Evolutionary conservation across 345 rosid species (phyloP), one percentile per base, ranked within the genome.

Genomic region (Gossypium bickii): DNA sequence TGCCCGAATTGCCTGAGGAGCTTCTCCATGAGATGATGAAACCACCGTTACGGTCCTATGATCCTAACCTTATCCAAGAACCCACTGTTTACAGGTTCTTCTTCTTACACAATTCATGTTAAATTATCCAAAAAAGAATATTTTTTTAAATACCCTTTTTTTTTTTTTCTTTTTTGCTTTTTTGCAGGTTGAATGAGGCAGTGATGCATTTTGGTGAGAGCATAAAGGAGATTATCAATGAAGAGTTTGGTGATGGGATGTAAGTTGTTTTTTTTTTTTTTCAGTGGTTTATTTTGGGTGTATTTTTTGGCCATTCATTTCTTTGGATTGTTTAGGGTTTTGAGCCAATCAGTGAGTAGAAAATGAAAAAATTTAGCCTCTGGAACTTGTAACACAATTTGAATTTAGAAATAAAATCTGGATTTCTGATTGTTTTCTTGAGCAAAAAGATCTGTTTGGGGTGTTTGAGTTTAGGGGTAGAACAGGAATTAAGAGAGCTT

Each of bases 121-220:
- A 47, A 22, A 67, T 22, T 22, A 44, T 12, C 0, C 0, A 22
- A 67, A 7, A 24, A 48, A 57, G 0, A 0, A 7, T 13, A 2
- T 18, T 67, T 34, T 55, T 12, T 44, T 27, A 58, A 22, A 15
- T 12, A 12, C 22, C 65, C 3, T 27, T 3, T 27, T 27, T 11
- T 53, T 70, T 62, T 20, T 18, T 3, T 20, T 18, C 2, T 11
- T 41, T n/a, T 71, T 73, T 34, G 38, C 38, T 74, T 47, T 44
- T 7, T 67, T 22, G 3, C 55, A 90, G 98, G 92, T 85, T 92
- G 82, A 88, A 92, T 80, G 97, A 94, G 76, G 98, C 97, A 7
- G 90, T 92, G 74, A 94, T 94, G 98, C 98, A 94, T 85, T 94
- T 87, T 45, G 98, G 97, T 69, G 97, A 94, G 83, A 94, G 97